phyloP scores from a whole-genome alignment of 768 basidiomycete species.

The Floccularia luteovirens region DNA sequence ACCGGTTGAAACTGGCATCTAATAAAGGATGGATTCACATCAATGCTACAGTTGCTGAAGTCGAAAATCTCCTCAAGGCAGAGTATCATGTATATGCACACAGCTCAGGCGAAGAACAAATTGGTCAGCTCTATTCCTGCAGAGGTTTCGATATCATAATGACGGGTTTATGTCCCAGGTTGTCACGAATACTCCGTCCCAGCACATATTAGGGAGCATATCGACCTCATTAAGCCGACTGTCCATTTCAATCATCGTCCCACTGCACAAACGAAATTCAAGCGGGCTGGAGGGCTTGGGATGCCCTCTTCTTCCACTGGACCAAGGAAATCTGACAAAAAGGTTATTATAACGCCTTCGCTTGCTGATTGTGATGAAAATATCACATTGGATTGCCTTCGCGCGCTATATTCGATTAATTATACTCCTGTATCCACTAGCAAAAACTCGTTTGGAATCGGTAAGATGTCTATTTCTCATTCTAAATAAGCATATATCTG shows the following conservation, averaged over 20 bases:
- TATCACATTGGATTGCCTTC: conserved; percentile 31
- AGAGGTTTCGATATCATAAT: no score
- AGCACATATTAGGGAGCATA: conserved; percentile 27
- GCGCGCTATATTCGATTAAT: conserved; percentile 29
- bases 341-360: conserved; percentile 14
- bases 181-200: conserved; percentile 32
- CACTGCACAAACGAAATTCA: conserved; percentile 1
- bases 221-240: conserved; percentile 36
- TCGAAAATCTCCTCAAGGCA: conserved; percentile 30
- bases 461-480: conserved; percentile 34
- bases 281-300: conserved; percentile 5
- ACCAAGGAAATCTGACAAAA: conserved; percentile 11
- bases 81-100: conserved; percentile 40
- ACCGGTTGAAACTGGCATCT: conserved; percentile 28
- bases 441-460: conserved; percentile 30
- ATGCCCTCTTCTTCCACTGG: conserved; percentile 9
- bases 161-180: conserved; percentile 18
- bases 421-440: conserved; percentile 21
- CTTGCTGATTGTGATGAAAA: conserved; percentile 21
- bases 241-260: conserved; percentile 28
- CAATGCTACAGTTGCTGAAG: conserved; percentile 34
- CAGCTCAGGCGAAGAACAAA: conserved; percentile 26
- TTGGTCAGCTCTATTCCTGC: conserved; percentile 25
- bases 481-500: conserved; percentile 26
- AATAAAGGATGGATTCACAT: conserved; percentile 37